Evolutionary conservation across 2,329 filamentous ascomycete species (phyloP).

Genomic region (Hymenoscyphus fraxineus): DNA sequence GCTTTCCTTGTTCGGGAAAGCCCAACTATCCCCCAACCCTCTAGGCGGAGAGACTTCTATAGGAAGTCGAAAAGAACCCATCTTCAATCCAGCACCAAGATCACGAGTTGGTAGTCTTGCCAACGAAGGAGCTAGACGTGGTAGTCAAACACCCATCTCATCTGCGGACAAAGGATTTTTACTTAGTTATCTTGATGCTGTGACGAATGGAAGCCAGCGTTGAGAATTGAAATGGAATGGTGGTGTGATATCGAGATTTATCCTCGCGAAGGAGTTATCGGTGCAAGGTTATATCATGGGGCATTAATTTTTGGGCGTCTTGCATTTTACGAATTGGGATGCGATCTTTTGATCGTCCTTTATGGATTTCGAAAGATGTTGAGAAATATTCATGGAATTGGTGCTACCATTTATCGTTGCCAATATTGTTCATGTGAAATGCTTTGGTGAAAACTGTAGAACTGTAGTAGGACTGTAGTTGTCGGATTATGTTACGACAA

Average conservation of each 20-base stretch:
- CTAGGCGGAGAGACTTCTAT: slow-evolving; percentile 13
- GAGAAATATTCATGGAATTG: slow-evolving; percentile 1
- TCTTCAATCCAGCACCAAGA: slow-evolving; percentile 17
- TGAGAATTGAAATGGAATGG: neutral
- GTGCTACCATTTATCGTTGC: neutral
- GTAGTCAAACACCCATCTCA: slow-evolving; percentile 55
- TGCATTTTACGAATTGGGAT: neutral
- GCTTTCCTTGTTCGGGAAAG: slow-evolving; percentile 32
- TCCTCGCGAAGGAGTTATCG: neutral
- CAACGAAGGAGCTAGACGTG: slow-evolving; percentile 36
- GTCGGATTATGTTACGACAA: too few species aligned
- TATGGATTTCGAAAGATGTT: neutral
- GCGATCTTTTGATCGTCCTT: neutral
- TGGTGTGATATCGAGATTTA: neutral
- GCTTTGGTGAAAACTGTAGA: neutral
- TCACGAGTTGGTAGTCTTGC: slow-evolving; percentile 32
- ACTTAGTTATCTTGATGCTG: slow-evolving; percentile 65
- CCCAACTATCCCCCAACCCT: slow-evolving; percentile 13
- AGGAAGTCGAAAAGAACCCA: slow-evolving; percentile 15
- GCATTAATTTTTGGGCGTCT: neutral
- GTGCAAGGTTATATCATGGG: neutral
- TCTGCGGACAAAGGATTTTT: slow-evolving; percentile 73
- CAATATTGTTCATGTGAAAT: neutral
- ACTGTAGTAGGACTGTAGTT: too few species aligned
- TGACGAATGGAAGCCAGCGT: slow-evolving; percentile 25